phyloP scores from a whole-genome alignment of 805 yeast genomes.

The Kodamaea kakaduensis region DNA sequence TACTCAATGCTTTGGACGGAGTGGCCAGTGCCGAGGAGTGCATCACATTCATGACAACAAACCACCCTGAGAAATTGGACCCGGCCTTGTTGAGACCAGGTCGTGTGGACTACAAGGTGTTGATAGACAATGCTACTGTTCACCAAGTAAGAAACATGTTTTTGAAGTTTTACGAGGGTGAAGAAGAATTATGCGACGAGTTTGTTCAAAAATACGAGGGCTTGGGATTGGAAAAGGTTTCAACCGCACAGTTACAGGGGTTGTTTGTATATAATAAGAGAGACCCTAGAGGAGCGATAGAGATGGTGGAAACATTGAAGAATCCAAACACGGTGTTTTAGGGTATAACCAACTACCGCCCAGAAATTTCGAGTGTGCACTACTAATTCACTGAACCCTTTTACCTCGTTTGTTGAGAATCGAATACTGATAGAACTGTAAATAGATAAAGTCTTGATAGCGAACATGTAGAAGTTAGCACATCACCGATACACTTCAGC shows the following conservation, averaged over 20 bases:
- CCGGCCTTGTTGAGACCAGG: conserved; percentile 95
- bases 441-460: no score
- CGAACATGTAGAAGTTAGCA: no score
- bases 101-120: conserved; percentile 78
- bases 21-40: conserved; percentile 97
- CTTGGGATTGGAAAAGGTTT: conserved; percentile 49
- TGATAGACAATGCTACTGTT: conserved; percentile 82
- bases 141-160: conserved; percentile 83
- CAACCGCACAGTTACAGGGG: conserved; percentile 95
- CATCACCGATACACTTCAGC: no score
- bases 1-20: conserved; percentile 91
- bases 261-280: conserved; percentile 88
- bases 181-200: conserved; percentile 47
- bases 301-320: conserved; percentile 50
- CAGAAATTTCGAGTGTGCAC: no score
- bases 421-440: no score
- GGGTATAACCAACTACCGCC: no score
- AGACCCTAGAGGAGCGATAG: conserved; percentile 71
- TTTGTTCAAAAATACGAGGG: conserved; percentile 45
- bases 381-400: no score
- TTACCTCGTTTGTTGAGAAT: no score
- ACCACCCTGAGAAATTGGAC: conserved; percentile 91
- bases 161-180: conserved; percentile 73
- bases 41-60: conserved; percentile 95
- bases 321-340: conserved; percentile 7